These are phyloP conservation scores for Kitagawia praeruptora DNA, from an alignment of 129 eudicot genomes.

Conservation along the genomic window DNA sequence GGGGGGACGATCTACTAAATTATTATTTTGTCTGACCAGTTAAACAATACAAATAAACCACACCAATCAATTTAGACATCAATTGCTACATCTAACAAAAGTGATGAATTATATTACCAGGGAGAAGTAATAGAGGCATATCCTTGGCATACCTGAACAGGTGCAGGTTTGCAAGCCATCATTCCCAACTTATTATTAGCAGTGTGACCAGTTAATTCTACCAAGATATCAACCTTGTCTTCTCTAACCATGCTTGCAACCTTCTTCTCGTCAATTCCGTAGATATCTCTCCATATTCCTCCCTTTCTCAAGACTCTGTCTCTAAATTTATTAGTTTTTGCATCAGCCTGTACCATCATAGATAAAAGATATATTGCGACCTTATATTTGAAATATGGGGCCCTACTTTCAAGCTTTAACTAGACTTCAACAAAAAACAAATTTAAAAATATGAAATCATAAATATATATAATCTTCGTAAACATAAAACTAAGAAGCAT, in stretches of 20 bases:
- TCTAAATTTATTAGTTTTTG: slow-evolving; percentile 75
- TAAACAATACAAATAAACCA: neutral
- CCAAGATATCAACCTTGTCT: slow-evolving; percentile 93
- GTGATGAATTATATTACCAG: neutral
- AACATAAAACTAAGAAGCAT: neutral
- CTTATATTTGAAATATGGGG: slow-evolving; percentile 4
- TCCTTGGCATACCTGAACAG: slow-evolving; percentile 64
- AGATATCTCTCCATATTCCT: slow-evolving; percentile 87
- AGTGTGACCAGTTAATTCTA: slow-evolving; percentile 95
- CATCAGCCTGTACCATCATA: slow-evolving; percentile 70
- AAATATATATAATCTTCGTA: neutral
- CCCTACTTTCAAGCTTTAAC: neutral
- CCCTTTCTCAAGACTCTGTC: slow-evolving; percentile 83
- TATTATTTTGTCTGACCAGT: neutral
- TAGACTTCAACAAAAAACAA: neutral
- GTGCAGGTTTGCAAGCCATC: slow-evolving; percentile 98
- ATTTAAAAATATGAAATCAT: neutral
- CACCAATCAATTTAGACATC: neutral
- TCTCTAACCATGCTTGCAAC: slow-evolving; percentile 87
- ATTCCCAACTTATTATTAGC: slow-evolving; percentile 95
- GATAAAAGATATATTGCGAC: slow-evolving; percentile 13
- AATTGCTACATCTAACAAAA: no score
- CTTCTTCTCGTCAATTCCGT: slow-evolving; percentile 93
- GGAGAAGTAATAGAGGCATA: neutral
- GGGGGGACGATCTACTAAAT: neutral